Evolutionary conservation across 345 rosid species (phyloP).

Genomic region (Arabidopsis arenosa): DNA sequence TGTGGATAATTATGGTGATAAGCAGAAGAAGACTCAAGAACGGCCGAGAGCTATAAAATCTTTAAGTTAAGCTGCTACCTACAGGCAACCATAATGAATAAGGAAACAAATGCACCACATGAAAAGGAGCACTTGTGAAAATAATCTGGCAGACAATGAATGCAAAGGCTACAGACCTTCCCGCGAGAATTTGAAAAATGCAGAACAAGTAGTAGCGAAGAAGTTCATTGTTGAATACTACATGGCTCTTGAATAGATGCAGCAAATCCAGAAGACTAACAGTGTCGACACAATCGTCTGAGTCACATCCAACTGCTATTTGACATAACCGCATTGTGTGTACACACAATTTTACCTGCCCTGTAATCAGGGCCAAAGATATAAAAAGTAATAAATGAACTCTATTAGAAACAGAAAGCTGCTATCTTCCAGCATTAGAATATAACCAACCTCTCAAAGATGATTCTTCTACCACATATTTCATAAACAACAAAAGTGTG

Average conservation of each 20-base stretch:
- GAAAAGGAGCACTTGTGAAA: too few species aligned
- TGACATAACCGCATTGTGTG: conserved; percentile 88
- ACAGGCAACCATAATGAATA: too few species aligned
- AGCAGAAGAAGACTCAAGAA: conserved; percentile 20
- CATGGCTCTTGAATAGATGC: conserved; percentile 70
- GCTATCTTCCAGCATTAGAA: conserved; percentile 20
- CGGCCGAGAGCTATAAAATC: not conserved
- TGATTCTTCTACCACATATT: conserved; percentile 74
- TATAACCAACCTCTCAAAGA: conserved; percentile 76
- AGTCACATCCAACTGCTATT: conserved; percentile 56
- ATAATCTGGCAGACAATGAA: too few species aligned
- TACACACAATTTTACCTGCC: conserved; percentile 79
- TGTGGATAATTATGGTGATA: conserved; percentile 11
- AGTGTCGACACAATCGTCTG: conserved; percentile 53
- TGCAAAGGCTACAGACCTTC: conserved; percentile 57
- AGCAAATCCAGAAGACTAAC: conserved; percentile 68
- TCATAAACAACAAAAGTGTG: conserved; percentile 68
- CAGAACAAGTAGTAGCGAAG: conserved; percentile 88
- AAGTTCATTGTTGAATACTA: conserved; percentile 70
- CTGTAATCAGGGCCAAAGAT: conserved; percentile 57
- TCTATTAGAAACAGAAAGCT: conserved; percentile 23
- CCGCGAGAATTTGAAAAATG: conserved; percentile 81
- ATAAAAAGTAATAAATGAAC: conserved; percentile 12
- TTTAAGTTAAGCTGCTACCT: too few species aligned
- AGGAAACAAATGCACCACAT: too few species aligned